Conservation (phyloP, 2,329 filamentous ascomycete genomes). For the Neospermospora avenae region DNA sequence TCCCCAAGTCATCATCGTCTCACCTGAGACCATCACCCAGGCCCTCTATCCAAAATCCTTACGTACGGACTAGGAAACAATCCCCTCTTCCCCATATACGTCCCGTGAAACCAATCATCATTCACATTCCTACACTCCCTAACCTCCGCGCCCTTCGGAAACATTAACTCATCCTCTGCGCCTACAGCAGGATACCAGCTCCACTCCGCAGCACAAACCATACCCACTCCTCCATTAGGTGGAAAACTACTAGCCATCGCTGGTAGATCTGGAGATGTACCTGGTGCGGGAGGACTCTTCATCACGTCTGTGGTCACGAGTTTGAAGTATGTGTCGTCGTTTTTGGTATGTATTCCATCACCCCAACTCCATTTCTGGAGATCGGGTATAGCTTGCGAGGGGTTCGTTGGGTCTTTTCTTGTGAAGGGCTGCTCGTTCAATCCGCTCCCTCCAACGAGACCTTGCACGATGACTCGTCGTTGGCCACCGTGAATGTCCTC, state of each 20-base stretch:
- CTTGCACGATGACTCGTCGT: conserved; percentile 63
- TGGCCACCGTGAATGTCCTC: conserved; percentile 65
- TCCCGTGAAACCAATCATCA: conserved; percentile 85
- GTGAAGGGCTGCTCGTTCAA: conserved; percentile 55
- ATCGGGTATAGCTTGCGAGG: conserved; percentile 29
- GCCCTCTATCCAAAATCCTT: conserved; percentile 39
- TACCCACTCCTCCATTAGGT: conserved; percentile 70
- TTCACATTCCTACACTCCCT: conserved; percentile 83
- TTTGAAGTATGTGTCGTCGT: conserved; percentile 40
- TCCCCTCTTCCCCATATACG: conserved; percentile 76
- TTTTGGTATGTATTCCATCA: conserved; percentile 31
- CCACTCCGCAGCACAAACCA: conserved; percentile 65
- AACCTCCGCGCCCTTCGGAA: conserved; percentile 80
- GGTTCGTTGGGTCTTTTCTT: conserved; percentile 31
- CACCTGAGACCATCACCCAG: background rate
- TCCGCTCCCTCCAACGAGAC: conserved; percentile 73
- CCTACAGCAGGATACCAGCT: conserved; percentile 68
- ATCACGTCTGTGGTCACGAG: conserved; percentile 52
- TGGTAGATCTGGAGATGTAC: conserved; percentile 25
- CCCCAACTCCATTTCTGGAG: conserved; percentile 53
- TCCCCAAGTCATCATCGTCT: background rate
- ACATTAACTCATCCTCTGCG: conserved; percentile 70
- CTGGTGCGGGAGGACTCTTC: conserved; percentile 35
- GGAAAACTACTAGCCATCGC: conserved; percentile 50
- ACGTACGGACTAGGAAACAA: conserved; percentile 82